phyloP scores from a whole-genome alignment of 768 basidiomycete species.

The Suillus sp. region DNA sequence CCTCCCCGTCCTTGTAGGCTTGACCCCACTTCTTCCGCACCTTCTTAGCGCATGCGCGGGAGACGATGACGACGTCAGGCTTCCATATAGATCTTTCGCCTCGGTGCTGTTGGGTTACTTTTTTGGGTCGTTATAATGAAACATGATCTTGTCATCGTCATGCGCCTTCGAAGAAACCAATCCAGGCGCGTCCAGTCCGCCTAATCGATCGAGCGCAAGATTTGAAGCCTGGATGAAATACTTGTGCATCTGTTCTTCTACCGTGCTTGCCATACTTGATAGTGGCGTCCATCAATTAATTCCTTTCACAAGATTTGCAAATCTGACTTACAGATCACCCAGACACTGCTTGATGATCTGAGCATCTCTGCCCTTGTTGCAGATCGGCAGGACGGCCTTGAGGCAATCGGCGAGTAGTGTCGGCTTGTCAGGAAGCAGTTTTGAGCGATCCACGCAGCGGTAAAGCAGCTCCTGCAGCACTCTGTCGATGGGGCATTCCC shows the following conservation, averaged over 20 bases:
- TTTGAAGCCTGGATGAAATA: not conserved
- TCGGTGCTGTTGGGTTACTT: not conserved
- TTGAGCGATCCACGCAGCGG: not conserved
- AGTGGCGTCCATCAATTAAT: not conserved
- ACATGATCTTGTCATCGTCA: not conserved
- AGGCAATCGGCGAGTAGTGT: not conserved
- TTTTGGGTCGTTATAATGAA: not conserved
- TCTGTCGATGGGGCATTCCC: not conserved
- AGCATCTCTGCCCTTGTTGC: not conserved
- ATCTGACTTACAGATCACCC: not conserved
- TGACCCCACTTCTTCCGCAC: not conserved
- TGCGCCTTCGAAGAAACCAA: not conserved
- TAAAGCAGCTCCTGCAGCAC: slow-evolving; percentile 9
- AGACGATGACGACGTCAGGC: slow-evolving; percentile 4
- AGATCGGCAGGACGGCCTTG: slow-evolving; percentile 5
- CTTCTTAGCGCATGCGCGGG: not conserved
- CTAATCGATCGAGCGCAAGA: not conserved
- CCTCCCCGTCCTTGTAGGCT: not conserved
- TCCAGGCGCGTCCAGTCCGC: not conserved
- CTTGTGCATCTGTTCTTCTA: not conserved
- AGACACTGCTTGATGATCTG: not conserved
- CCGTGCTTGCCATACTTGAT: not conserved
- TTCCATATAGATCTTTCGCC: not conserved
- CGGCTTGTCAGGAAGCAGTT: slow-evolving; percentile 1
- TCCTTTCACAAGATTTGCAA: not conserved